phyloP scores from a whole-genome alignment of 345 rosid genomes.

The Turnera subulata region DNA sequence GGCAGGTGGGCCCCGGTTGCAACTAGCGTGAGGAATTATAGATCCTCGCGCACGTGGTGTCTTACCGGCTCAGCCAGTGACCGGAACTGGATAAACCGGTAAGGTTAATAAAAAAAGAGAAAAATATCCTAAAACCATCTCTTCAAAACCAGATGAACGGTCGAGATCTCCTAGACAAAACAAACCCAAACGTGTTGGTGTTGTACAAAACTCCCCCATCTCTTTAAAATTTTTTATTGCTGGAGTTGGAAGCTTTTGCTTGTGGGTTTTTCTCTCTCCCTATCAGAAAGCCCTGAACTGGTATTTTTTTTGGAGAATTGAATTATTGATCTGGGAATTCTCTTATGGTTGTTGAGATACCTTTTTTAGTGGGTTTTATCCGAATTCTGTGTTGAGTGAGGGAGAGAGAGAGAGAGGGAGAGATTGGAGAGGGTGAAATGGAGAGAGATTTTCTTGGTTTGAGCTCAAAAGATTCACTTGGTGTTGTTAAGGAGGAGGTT shows the following conservation, averaged over 20 bases:
- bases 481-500: conserved; percentile 51
- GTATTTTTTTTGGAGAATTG: conserved; percentile 1
- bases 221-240: conserved; percentile 8
- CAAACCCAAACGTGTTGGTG: background rate
- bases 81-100: conserved; percentile 33
- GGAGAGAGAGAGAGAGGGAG: too few relatives aligned
- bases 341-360: conserved; percentile 2
- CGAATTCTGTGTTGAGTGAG: conserved; percentile 12
- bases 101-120: background rate
- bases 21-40: conserved; percentile 7
- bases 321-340: conserved; percentile 16
- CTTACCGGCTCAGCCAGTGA: conserved; percentile 35
- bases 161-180: conserved; percentile 22
- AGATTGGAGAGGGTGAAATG: conserved; percentile 38
- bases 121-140: background rate
- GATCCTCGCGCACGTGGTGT: conserved; percentile 53
- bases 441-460: conserved; percentile 85
- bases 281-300: background rate
- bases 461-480: conserved; percentile 39
- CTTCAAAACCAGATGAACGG: conserved; percentile 22
- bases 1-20: conserved; percentile 19
- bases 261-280: background rate
- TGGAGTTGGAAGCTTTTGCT: conserved; percentile 17
- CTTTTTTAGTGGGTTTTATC: conserved; percentile 16
- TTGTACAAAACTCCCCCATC: background rate